Evolutionary conservation across 257 asterid species (phyloP).

Genomic region (Solanum pimpinellifolium): DNA sequence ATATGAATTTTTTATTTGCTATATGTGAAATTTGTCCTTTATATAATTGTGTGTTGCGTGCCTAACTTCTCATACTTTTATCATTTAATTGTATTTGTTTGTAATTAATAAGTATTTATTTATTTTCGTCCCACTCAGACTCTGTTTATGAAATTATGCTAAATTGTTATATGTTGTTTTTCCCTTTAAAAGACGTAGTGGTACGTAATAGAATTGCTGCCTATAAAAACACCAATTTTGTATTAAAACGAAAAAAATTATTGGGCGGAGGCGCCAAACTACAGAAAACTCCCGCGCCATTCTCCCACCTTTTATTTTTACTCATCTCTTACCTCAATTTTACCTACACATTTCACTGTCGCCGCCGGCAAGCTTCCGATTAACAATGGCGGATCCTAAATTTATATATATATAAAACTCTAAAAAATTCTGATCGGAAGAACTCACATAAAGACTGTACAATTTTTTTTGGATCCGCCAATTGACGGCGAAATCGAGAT

Average conservation of each 20-base stretch:
- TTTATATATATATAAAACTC: not conserved
- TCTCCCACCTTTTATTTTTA: not conserved
- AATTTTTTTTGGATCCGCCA: not conserved
- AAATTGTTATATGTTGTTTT: not conserved
- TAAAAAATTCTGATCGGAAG: not conserved
- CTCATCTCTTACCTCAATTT: not conserved
- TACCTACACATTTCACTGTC: not conserved
- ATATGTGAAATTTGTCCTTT: no score
- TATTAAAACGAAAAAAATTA: not conserved
- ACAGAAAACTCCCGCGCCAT: not conserved
- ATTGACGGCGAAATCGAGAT: slow-evolving; percentile 9
- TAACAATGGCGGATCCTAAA: not conserved
- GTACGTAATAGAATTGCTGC: not conserved
- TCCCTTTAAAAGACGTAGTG: not conserved
- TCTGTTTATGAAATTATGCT: no score
- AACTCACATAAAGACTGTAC: not conserved
- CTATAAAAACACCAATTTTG: not conserved
- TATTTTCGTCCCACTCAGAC: no score
- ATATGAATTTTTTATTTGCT: no score
- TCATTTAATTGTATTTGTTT: no score
- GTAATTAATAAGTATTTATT: no score
- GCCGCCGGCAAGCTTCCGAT: not conserved
- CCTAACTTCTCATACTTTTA: not conserved
- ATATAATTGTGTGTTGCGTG: no score
- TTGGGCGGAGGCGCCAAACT: not conserved